phyloP scores from a whole-genome alignment of 106 monocot species.

The Hemerocallis citrina region DNA sequence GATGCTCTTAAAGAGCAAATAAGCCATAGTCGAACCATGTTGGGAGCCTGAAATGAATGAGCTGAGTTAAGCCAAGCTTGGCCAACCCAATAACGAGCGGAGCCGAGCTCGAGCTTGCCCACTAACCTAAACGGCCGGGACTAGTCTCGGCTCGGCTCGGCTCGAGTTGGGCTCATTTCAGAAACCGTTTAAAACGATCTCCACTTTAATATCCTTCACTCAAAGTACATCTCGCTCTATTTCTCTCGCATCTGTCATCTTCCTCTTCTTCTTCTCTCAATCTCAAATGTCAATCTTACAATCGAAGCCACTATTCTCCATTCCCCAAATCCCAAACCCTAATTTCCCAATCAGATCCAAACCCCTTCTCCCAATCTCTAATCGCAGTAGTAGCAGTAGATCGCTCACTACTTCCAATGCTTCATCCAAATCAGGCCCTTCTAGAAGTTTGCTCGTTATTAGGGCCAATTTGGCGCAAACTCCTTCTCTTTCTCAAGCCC shows the following conservation, averaged over 20 bases:
- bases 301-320: slow-evolving; percentile 18
- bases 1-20: too few species aligned
- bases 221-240: neutral
- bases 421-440: neutral
- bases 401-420: neutral
- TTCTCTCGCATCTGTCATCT: neutral
- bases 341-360: slow-evolving; percentile 6
- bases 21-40: too few species aligned
- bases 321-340: slow-evolving; percentile 6
- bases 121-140: too few species aligned
- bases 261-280: neutral
- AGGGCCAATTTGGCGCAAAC: slow-evolving; percentile 13
- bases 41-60: too few species aligned
- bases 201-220: too few species aligned
- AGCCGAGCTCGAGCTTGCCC: too few species aligned
- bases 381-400: too few species aligned
- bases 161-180: too few species aligned
- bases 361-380: neutral
- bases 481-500: slow-evolving; percentile 15
- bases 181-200: too few species aligned
- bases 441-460: neutral
- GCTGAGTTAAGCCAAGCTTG: too few species aligned
- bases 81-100: too few species aligned
- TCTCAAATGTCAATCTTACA: slow-evolving; percentile 25
- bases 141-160: too few species aligned